Evolutionary conservation across 345 rosid species (phyloP), one percentile per base, ranked within the genome.

Genomic region (Anastatica hierochuntica): DNA sequence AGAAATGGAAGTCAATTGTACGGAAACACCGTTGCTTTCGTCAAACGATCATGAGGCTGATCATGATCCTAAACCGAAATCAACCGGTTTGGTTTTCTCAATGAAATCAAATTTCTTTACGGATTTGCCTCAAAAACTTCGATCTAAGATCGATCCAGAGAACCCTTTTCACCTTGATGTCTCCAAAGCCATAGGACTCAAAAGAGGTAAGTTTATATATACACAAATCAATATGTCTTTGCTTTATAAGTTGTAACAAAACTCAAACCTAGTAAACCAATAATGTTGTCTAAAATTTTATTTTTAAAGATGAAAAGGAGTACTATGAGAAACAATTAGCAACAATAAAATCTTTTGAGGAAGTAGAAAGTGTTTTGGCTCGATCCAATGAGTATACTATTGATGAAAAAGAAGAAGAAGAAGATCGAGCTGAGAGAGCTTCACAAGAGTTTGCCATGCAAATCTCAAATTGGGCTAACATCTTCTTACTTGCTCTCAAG

Each of bases 391-490:
- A 71, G 1, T 67, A 62, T 40, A 1, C 8, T 5, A 2, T 34
- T 4, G 69, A 46, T 14, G 84, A 63, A 7, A 79, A 75, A 17
- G 43, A 46, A 8, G 63, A 54, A 38, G 94, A 78, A 43, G 76
- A 71, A 60, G 68, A 55, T 53, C 53, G 58, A 49, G 43, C 29
- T 26, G 72, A 68, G 51, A 47, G 66, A 53, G 60, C 11, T 14
- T 67, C 79, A 56, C 77, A 77, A 8, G 97, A 90, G 37, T 51
- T 62, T 52, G 95, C 95, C 6, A 90, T 90, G 94, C 76, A 49
- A 68, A 71, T 90, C 45, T 90, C 95, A 0, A 90, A 90, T 43
- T 80, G 60, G 62, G 86, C 95, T 7, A 90, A 90, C 75, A 34
- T 90, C 27, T 9, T 86, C 20, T 68, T 90, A 45, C 73, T 90